Evolutionary conservation across 352 stramenopile species (phyloP), one percentile per base, ranked within the genome.

Genomic region (Pythium vanterpoolii): DNA sequence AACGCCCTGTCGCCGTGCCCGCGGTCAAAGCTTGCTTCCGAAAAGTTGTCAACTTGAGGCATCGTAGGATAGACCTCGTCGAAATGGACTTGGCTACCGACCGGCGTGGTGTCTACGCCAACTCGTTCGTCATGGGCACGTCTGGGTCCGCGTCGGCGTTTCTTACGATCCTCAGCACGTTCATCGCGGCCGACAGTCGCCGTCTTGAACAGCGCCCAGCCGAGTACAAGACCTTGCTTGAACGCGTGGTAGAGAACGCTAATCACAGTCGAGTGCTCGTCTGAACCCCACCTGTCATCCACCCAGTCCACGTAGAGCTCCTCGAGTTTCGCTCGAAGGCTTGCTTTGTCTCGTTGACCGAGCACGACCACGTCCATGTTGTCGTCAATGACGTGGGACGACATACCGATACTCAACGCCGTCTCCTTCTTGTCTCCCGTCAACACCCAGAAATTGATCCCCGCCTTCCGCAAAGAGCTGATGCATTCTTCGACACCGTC

Each of bases 391-490:
- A 95, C 83, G 45, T 96, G 84, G 19, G 85, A 95, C 16, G 87
- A 93, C 83, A 95, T 94, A 27, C 86, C 86, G 24, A 95, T 94
- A 50, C 83, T 94, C 13, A 94, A 64, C 9, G 86, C 86, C 2
- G 86, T 95, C 66, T 95, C 86, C 62, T 93, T 94, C 54, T 95
- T 95, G 70, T 95, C 86, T 24, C 86, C 95, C 0, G 95, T 98
- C 26, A 98, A 77, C 27, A 98, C 90, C 95, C 95, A 98, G 42
- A 98, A 90, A 57, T 98, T 98, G 62, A 98, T 98, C 4, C 93
- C 94, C 8, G 95, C 95, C 46, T 97, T 92, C 9, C 83, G 72
- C 30, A 98, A 70, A n/a, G 93, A 79, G 40, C 72, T 83, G 67
- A 98, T 98, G 14, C 85, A 96, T 46, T 97, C 86, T 23, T 95